Evolutionary conservation across 805 yeast species (phyloP), one percentile per base, ranked within the genome.

Genomic region (Suhomyces xylopsoci): DNA sequence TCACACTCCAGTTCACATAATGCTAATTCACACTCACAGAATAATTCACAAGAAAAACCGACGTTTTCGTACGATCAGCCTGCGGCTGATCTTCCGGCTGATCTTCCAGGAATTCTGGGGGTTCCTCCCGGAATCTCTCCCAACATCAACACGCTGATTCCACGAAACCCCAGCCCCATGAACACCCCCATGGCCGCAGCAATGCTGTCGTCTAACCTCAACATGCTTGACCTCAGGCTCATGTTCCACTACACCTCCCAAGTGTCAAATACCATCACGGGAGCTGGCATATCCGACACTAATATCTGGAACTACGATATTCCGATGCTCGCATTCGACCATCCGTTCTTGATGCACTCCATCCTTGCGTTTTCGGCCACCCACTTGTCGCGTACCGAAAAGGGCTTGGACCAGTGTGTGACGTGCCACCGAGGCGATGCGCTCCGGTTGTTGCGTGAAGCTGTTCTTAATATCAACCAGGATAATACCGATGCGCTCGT

Each of bases 401-500:
- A 83, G 45, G 89, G 92, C 0, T 76, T 87, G 56, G 94, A 88
- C 62, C 87, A 86, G 62, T 85, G 88, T 57, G 94, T 90, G 7
- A 89, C 96, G 0, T 78, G 84, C 48, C 97, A 93, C 69, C 72
- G 97, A 41, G 89, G 96, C 10, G 96, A 90, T 65, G 96, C 97
- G 0, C 71, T 93, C 47, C 73, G 91, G 50, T 71, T 90, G 43
- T 71, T 93, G 50, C 74, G 97, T 52, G 94, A 87, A 60, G 97
- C 96, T 2, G 97, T 93, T 3, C 74, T 90, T 58, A 84, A 88
- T 56, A 89, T 93, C 56, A 85, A 88, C 15, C 79, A 89, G 2
- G 90, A 88, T 48, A 92, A 92, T 60, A 88, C 96, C 1, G 98
- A 93, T 68, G 96, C 97, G 0, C 74, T 93, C 50, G 97, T 92